phyloP scores from a whole-genome alignment of 208 protist species.

The Trypanosoma grayi region DNA sequence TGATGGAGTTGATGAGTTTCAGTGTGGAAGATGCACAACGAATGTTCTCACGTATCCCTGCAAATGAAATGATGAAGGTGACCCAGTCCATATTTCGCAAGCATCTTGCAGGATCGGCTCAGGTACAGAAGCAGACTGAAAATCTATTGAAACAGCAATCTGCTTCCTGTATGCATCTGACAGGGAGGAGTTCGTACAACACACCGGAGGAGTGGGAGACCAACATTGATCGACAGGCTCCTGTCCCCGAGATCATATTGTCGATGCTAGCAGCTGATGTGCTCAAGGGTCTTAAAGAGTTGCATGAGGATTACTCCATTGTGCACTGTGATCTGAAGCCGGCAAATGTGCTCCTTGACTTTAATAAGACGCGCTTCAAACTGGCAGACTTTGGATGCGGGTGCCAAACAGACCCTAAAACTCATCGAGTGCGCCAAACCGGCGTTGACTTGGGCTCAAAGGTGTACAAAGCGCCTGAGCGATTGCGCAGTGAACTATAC shows the following conservation, averaged over 20 bases:
- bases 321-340: constrained; percentile 97
- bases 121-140: constrained; percentile 27
- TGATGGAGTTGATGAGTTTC: constrained; percentile 87
- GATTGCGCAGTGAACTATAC: constrained; percentile 20
- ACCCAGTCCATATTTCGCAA: constrained; percentile 71
- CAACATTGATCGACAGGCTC: constrained; percentile 96
- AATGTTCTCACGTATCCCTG: constrained; percentile 76
- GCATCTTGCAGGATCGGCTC: constrained; percentile 34
- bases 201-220: constrained; percentile 66
- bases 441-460: constrained; percentile 76
- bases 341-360: constrained; percentile 93
- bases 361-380: constrained; percentile 71
- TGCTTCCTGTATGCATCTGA: constrained; percentile 51
- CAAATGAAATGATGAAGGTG: constrained; percentile 58
- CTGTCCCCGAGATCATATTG: constrained; percentile 99
- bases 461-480: constrained; percentile 87
- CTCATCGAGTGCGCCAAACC: constrained; percentile 32
- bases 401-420: constrained; percentile 57
- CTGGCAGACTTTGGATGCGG: constrained; percentile 88
- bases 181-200: constrained; percentile 62
- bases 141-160: constrained; percentile 38
- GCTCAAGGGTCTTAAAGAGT: constrained; percentile 68
- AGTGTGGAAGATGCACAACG: constrained; percentile 70
- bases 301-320: constrained; percentile 85
- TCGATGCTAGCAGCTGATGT: constrained; percentile 99